Base-by-base conservation (phyloP, 257 asterid genomes). In the Penstemon barbatus region DNA sequence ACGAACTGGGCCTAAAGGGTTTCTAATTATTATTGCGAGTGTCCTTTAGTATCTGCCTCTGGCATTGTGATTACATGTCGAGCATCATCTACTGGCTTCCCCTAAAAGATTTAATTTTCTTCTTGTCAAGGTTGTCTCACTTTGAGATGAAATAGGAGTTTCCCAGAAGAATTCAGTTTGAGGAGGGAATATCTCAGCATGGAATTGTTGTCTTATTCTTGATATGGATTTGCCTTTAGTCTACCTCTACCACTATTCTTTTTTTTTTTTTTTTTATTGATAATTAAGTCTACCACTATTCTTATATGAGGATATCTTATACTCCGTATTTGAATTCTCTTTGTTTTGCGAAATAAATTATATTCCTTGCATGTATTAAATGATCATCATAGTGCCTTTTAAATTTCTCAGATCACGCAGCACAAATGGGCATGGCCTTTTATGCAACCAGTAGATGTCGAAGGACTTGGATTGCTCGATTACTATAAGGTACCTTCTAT, bases 341-440 rank as follows among this genome's bases (percentile, higher is more conserved):
- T 56, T 56, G 39, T 48, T 48, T 64, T 40, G 51, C 6, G 63
- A 41, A 36, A 33, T 44, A 10, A 41, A 2, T 25, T 25, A 25
- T 25, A 66, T 13, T 50, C 33, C 1, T 46, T 52, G 56, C 42
- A 38, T 56, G 54, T 65, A 36, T 46, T 13, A 46, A 67, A 61
- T 57, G 56, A 75, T 71, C 62, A 71, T 53, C 36, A 38, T 63
- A 25, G 57, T 50, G 52, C 65, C 65, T 69, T 53, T 82, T 70
- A 18, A 65, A 37, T 79, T 71, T 60, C 67, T 66, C 82, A 93
- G 97, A 80, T 93, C 68, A 90, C 99, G 11, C 99, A 90, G 75
- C 96, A 88, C 88, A 88, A 89, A 85, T 88, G 85, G 81, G 99
- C 96, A 37, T 90, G 97, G 96, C 99, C 97, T 3, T 93, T 93